Evolutionary conservation across 306 rosid genomes (phyloP), one percentile per base, ranked within the genome.

Genomic region (Alnus rubra): DNA sequence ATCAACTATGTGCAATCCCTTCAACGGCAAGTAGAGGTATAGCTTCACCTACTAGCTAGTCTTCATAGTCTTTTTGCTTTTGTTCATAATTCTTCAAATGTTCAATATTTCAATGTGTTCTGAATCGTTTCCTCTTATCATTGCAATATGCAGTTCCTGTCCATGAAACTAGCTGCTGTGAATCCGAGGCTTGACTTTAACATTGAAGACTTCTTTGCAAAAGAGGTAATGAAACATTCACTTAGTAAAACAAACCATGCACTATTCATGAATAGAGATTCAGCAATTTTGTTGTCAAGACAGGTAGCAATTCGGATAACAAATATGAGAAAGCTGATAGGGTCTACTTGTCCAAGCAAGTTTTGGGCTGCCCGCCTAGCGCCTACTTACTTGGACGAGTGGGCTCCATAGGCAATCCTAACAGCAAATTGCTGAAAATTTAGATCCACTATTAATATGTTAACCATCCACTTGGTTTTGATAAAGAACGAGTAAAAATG

Each of bases 1-100:
- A 95, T 95, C 81, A 95, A 93, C 65, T 95, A 95, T 82, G 97
- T 89, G 83, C 97, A 94, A 63, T 92, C 97, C 77, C 97, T 94
- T 74, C 97, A 92, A 85, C 76, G 91, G 74, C 93, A 89, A 89
- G 96, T 94, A 51, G 95, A 94, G 97, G 98, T 88, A 60, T 51
- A 39, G 44, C 75, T 78, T 37, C 64, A 48, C 60, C 58, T 45
- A 2, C 37, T 47, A 0, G 28, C 28, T 23, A 71, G 9, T 47
- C 75, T 75, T 35, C 13, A 54, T 70, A 67, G 31, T 31, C 30
- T 67, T 79, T 51, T 63, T 54, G 56, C 50, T 55, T 71, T 73
- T 16, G 39, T 71, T 60, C 71, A 35, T 50, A 52, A 65, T 48
- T 23, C 42, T 71, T 74, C 4, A 39, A n/a, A 55, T 55, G 2